phyloP scores from a whole-genome alignment of 2,329 filamentous ascomycete genomes.

The Penicillium sclerotigenum region DNA sequence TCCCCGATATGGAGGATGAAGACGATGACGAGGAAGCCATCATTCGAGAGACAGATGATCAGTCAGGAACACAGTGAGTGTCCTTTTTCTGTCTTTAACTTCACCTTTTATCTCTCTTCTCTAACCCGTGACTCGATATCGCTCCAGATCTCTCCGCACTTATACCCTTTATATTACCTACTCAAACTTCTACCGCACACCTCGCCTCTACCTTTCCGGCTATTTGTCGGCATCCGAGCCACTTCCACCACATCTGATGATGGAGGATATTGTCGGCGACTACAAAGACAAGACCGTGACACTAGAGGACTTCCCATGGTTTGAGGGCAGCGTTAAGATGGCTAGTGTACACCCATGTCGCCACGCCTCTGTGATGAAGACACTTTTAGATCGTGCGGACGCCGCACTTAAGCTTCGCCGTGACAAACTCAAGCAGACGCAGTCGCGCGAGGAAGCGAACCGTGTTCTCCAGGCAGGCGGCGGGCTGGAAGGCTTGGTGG shows the following conservation, averaged over 20 bases:
- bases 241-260: conserved; percentile 79
- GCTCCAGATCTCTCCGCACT: conserved; percentile 71
- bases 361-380: conserved; percentile 97
- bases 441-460: conserved; percentile 39
- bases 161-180: conserved; percentile 99
- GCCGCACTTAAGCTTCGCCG: conserved; percentile 84
- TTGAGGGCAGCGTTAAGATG: conserved; percentile 88
- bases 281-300: conserved; percentile 99
- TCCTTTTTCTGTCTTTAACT: not conserved
- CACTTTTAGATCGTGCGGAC: conserved; percentile 89
- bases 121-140: conserved; percentile 7
- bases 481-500: conserved; percentile 82
- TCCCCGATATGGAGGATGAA: conserved; percentile 97
- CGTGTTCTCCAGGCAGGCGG: conserved; percentile 24
- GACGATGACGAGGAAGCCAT: conserved; percentile 93
- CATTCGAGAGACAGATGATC: conserved; percentile 66
- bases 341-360: conserved; percentile 96
- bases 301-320: conserved; percentile 94
- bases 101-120: not conserved
- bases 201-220: conserved; percentile 89
- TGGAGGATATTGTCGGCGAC: conserved; percentile 94
- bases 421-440: conserved; percentile 70
- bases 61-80: conserved; percentile 54
- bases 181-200: conserved; percentile 92
- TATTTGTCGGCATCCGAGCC: conserved; percentile 78